Base-by-base conservation (phyloP, 306 rosid species). In the Elaeagnus macrophylla region DNA sequence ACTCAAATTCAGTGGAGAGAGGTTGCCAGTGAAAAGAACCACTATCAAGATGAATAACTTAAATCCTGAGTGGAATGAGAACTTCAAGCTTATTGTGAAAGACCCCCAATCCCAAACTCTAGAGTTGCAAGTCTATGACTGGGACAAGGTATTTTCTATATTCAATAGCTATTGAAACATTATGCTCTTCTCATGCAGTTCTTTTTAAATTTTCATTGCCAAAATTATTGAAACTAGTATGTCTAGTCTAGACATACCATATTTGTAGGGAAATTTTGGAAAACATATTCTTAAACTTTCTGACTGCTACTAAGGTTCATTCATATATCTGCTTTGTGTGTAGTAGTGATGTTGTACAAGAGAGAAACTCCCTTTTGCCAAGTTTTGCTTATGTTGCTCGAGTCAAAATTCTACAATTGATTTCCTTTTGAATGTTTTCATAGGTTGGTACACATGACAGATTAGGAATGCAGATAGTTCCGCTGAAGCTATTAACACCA, bases 31-130 rank as follows among this genome's bases (percentile, higher is more conserved):
- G 18, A 90, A 70, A 80, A 82, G 79, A 84, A 90, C 96, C 45
- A 78, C 84, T 8, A 43, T 90, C 65, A 86, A 83, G 75, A 81
- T 71, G 75, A 86, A 65, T 54, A 83, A 80, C 71, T 76, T 90
- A 84, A 90, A 90, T 64, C 96, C 97, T 0, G 86, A 51, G 71
- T 90, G 97, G 97, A 86, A 90, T 51, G 97, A 86, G 72, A 86
- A 81, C 66, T 90, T 90, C 86, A 90, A 80, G 77, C 65, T 90
- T 59, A 69, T 86, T 53, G 96, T 90, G 67, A 81, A 78, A 61
- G 91, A 90, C 37, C 97, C 96, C 39, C 60, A 70, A 40, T 70
- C 88, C 59, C 97, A 90, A 84, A 91, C 77, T 62, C 97, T 90
- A 48, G 94, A 78, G 66, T 56, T 90, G 54, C 88, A 86, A 72